Conservation (phyloP, 352 stramenopile genomes). For the Globisporangium nodosum region DNA sequence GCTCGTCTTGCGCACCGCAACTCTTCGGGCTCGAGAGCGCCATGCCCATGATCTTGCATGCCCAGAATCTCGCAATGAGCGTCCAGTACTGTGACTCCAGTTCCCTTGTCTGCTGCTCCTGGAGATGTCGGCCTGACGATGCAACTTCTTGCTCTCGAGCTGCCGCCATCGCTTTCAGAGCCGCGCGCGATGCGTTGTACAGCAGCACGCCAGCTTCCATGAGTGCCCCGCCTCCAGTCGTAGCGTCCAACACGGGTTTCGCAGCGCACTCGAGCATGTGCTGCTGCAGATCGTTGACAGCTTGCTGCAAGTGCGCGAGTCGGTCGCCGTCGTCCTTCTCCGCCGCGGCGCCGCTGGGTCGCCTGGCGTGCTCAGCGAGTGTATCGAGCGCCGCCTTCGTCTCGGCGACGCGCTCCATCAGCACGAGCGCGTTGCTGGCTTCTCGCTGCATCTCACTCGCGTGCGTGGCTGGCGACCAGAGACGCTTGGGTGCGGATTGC, state of each 20-base stretch:
- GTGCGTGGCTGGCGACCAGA: neutral
- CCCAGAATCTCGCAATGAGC: constrained; percentile 39
- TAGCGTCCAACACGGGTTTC: constrained; percentile 21
- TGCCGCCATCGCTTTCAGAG: constrained; percentile 24
- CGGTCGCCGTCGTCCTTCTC: constrained; percentile 7
- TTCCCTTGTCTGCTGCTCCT: neutral
- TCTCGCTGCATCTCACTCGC: neutral
- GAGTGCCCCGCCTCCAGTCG: constrained; percentile 21
- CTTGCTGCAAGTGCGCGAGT: constrained; percentile 1
- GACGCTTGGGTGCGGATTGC: neutral
- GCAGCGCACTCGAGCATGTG: constrained; percentile 14
- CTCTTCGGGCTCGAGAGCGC: constrained; percentile 33
- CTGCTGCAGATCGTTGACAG: constrained; percentile 24
- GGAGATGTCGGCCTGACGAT: neutral
- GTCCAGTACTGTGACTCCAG: constrained; percentile 18
- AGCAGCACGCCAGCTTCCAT: constrained; percentile 63
- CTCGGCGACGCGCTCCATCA: neutral
- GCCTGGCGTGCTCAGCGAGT: neutral
- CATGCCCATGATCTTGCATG: constrained; percentile 59
- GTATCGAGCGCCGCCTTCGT: constrained; percentile 9
- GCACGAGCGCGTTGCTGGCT: neutral
- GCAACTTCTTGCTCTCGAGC: neutral
- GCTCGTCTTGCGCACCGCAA: constrained; percentile 1
- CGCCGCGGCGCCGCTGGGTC: neutral
- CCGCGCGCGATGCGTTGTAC: constrained; percentile 55